phyloP scores from a whole-genome alignment of 768 basidiomycete genomes.

The Tricholomella constricta region DNA sequence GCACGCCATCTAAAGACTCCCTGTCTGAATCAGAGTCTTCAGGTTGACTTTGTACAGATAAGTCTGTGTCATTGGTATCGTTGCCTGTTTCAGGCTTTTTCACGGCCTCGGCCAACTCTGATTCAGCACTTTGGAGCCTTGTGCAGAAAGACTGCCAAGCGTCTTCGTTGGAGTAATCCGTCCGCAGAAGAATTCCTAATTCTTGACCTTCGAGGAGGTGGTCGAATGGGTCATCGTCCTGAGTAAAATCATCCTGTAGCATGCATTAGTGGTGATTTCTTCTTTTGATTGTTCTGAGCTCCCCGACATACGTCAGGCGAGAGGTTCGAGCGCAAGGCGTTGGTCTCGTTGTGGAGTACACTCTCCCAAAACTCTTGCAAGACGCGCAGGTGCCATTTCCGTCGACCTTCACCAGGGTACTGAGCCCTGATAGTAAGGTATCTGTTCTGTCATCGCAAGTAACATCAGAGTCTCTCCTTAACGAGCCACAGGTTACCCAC shows the following conservation, averaged over 20 bases:
- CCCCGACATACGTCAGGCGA: slow-evolving; percentile 7
- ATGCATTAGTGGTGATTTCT: background rate
- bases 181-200: slow-evolving; percentile 67
- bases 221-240: slow-evolving; percentile 61
- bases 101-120: slow-evolving; percentile 45
- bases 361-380: slow-evolving; percentile 51
- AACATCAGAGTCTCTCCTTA: background rate
- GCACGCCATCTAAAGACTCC: slow-evolving; percentile 25
- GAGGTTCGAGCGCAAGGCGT: background rate
- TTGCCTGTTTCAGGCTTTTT: slow-evolving; percentile 7
- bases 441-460: slow-evolving; percentile 28
- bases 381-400: slow-evolving; percentile 55
- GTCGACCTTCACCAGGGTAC: slow-evolving; percentile 55
- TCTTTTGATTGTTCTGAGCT: background rate
- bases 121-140: slow-evolving; percentile 56
- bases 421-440: slow-evolving; percentile 47
- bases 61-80: background rate
- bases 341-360: slow-evolving; percentile 14
- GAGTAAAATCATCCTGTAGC: slow-evolving; percentile 23
- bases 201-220: slow-evolving; percentile 45
- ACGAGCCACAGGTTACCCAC: slow-evolving; percentile 8
- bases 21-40: slow-evolving; percentile 39
- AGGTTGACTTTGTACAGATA: slow-evolving; percentile 12
- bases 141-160: slow-evolving; percentile 62
- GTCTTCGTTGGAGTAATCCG: slow-evolving; percentile 67